Conservation (phyloP, 441 rosid genomes). For the Syzygium syzygioides region DNA sequence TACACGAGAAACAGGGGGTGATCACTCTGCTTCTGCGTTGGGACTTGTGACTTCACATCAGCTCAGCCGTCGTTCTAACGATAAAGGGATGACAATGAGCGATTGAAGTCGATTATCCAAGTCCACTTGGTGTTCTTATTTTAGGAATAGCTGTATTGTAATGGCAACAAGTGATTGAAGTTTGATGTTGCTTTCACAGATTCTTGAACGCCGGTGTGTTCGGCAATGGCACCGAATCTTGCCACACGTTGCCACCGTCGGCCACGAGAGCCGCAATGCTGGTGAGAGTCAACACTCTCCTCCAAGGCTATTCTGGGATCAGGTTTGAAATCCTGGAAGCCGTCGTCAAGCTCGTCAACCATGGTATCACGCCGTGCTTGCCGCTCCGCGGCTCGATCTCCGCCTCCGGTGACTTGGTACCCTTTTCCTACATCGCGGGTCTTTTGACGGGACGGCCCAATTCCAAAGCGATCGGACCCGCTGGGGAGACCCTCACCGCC, state of each 20-base stretch:
- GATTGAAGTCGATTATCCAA: background rate
- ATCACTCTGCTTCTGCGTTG: background rate
- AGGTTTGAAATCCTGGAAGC: conserved; percentile 49
- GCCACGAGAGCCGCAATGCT: conserved; percentile 53
- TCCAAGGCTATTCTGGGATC: conserved; percentile 60
- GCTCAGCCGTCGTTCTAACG: background rate
- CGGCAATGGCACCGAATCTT: conserved; percentile 29
- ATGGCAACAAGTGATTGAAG: background rate
- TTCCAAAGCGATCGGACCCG: conserved; percentile 34
- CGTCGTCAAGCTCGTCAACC: conserved; percentile 36
- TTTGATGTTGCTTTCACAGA: conserved; percentile 10
- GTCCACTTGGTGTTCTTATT: background rate
- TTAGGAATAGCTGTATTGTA: background rate
- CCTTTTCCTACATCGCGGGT: conserved; percentile 48
- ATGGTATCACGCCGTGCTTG: conserved; percentile 40
- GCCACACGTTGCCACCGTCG: conserved; percentile 32
- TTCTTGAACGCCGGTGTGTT: conserved; percentile 55
- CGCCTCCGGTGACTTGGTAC: conserved; percentile 45
- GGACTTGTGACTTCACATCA: no score
- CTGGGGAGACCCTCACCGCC: conserved; percentile 34
- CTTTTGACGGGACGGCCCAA: conserved; percentile 41
- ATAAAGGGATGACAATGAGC: background rate
- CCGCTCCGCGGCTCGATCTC: conserved; percentile 51
- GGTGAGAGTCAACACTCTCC: conserved; percentile 52
- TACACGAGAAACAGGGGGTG: background rate